These are phyloP conservation scores for Paecilomyces formosus DNA, from an alignment of 2,329 filamentous ascomycete species.

Conservation along the genomic window DNA sequence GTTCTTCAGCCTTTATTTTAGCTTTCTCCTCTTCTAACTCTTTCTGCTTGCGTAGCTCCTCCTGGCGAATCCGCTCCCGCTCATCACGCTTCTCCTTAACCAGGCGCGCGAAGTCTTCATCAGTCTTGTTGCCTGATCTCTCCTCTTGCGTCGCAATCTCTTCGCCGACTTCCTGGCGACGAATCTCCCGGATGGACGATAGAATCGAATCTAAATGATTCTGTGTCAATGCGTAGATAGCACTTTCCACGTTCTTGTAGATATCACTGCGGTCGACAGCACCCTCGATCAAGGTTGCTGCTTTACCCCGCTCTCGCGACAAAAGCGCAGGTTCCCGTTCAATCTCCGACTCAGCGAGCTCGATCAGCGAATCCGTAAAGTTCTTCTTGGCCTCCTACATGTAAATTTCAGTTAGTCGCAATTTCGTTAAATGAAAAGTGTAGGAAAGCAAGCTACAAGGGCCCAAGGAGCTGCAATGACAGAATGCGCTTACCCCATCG, in stretches of 20 bases:
- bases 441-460: background rate
- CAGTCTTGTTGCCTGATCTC: conserved; percentile 49
- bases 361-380: conserved; percentile 46
- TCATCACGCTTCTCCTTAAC: conserved; percentile 46
- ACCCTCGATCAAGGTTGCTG: conserved; percentile 56
- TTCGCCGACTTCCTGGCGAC: conserved; percentile 52
- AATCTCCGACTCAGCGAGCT: conserved; percentile 53
- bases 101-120: conserved; percentile 52
- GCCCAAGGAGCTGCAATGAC: conserved; percentile 1
- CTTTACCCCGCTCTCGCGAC: conserved; percentile 54
- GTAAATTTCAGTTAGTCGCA: background rate
- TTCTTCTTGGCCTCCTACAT: conserved; percentile 45
- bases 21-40: conserved; percentile 41
- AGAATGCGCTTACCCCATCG: conserved; percentile 35
- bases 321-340: conserved; percentile 55
- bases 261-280: conserved; percentile 57
- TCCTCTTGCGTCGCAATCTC: conserved; percentile 49
- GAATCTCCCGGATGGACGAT: conserved; percentile 48
- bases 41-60: conserved; percentile 44
- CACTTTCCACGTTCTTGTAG: conserved; percentile 50
- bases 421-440: background rate
- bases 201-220: conserved; percentile 49
- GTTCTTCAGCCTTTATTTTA: conserved; percentile 34
- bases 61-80: conserved; percentile 43
- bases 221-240: conserved; percentile 48